Evolutionary conservation across 768 basidiomycete species (phyloP), one percentile per base, ranked within the genome.

Genomic region (Podaxis carcinomalis): DNA sequence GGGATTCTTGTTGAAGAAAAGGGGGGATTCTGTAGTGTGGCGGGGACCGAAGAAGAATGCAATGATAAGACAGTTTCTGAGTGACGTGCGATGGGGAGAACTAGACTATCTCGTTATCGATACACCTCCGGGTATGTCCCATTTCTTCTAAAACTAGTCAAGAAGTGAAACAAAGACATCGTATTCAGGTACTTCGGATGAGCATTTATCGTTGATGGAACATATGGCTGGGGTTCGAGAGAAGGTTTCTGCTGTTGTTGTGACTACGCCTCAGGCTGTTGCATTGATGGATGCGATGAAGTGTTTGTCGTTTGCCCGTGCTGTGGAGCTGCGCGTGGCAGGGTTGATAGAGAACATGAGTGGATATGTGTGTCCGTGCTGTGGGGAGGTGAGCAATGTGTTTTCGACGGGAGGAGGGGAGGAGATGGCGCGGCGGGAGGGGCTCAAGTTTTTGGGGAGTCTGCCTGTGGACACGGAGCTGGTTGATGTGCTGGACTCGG

Each of bases 291-390:
- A 98, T 74, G 92, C 90, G 51, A 88, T 94, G 80, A 98, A 98
- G 76, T 97, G 94, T 66, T 83, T 98, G 62, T 95, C 95, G 42
- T 99, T 99, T 76, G 92, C 95, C 13, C 90, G 90, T 16, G 84
- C 92, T 7, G 90, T 95, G 65, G 83, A 84, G 54, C 78, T 98
- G 11, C 94, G 90, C 13, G 88, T 99, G 37, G 77, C 96, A 59
- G 97, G 97, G 7, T 73, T 99, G 53, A 87, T 99, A 67, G 97
- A 98, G 72, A 99, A 98, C 76, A 98, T 98, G 97, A 92, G 93
- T 65, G 97, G 97, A 53, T 98, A 97, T 75, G 91, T 90, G 19
- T 98, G 96, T 69, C 97, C 97, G 49, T 97, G 95, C 70, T 98
- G 97, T 71, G 93, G 93, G 14, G 95, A 98, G 73, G 79, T 98